Conservation (phyloP, 257 asterid genomes). For the Solanum phureja region DNA sequence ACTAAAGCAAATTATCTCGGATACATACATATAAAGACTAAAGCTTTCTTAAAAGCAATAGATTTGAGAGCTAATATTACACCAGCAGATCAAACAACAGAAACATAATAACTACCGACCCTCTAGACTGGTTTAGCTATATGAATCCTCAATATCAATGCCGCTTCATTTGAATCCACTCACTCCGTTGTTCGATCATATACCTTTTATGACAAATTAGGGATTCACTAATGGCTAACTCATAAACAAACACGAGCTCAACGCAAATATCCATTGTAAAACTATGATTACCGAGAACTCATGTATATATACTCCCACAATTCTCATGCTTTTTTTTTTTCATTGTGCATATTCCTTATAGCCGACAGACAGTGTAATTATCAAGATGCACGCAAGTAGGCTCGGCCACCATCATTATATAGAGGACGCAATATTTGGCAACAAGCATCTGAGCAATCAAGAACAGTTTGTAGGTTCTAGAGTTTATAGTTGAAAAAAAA, state of each 20-base stretch:
- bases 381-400: background rate
- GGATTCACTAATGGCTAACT: background rate
- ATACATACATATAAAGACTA: background rate
- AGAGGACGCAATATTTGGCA: background rate
- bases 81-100: background rate
- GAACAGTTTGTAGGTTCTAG: background rate
- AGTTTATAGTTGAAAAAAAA: background rate
- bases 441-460: background rate
- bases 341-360: background rate
- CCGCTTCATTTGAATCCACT: background rate
- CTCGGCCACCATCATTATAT: background rate
- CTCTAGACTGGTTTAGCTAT: background rate
- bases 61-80: background rate
- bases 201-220: background rate
- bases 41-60: background rate
- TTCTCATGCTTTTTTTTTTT: background rate
- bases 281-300: background rate
- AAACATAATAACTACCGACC: background rate
- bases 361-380: background rate
- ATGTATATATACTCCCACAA: background rate
- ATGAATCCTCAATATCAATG: background rate
- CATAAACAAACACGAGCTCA: background rate
- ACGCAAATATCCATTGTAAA: background rate
- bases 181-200: background rate
- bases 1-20: background rate